These are phyloP conservation scores for Breynia disticha DNA, from an alignment of 441 rosid genomes.

Conservation along the genomic window DNA sequence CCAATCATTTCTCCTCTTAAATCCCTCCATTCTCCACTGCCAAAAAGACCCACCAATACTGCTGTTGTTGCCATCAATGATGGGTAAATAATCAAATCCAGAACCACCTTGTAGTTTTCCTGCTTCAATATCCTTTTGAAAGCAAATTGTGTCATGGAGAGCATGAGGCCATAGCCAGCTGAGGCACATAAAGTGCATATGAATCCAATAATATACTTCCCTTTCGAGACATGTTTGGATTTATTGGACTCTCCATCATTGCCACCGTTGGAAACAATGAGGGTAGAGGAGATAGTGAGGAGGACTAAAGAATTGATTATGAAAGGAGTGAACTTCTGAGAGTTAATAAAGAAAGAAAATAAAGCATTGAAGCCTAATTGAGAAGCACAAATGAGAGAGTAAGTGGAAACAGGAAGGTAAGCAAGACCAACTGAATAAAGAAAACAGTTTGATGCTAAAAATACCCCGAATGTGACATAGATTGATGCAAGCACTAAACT, in stretches of 20 bases:
- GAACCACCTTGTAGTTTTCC: conserved; percentile 29
- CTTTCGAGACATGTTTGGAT: conserved; percentile 12
- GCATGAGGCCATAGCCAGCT: conserved; percentile 31
- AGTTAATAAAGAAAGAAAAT: conserved; percentile 43
- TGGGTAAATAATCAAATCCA: conserved; percentile 39
- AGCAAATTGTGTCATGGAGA: conserved; percentile 32
- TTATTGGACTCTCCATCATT: conserved; percentile 13
- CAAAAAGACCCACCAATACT: conserved; percentile 36
- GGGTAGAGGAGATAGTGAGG: conserved; percentile 42
- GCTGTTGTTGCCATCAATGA: conserved; percentile 28
- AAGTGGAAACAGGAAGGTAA: conserved; percentile 48
- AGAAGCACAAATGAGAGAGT: conserved; percentile 43
- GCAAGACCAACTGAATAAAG: conserved; percentile 40
- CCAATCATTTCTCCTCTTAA: conserved; percentile 33
- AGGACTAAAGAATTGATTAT: conserved; percentile 41
- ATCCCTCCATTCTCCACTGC: conserved; percentile 40
- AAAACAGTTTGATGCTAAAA: conserved; percentile 30
- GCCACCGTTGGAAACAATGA: conserved; percentile 22
- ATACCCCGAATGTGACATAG: conserved; percentile 29
- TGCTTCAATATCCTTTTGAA: conserved; percentile 37
- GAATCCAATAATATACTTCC: conserved; percentile 34
- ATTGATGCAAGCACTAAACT: conserved; percentile 11
- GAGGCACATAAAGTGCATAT: conserved; percentile 41
- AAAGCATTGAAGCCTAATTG: conserved; percentile 49
- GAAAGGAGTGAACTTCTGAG: conserved; percentile 39